Percentiles rank a stretch among this genome's conserved stretches.
Conservation (phyloP, 306 rosid genomes). For the Acacia crassicarpa region DNA sequence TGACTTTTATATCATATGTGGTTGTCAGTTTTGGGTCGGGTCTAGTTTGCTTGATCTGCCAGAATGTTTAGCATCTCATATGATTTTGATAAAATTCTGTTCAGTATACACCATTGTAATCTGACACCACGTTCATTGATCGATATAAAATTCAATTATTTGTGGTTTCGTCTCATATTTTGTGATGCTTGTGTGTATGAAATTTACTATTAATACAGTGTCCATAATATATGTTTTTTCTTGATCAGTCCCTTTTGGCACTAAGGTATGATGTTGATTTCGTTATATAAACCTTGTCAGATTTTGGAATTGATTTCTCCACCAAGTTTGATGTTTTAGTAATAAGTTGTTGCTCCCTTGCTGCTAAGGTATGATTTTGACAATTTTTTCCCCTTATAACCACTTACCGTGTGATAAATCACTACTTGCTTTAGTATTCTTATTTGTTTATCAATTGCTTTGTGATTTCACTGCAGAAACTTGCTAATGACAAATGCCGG, state of each 20-base stretch:
- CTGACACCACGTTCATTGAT: background rate
- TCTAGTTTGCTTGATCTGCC: background rate
- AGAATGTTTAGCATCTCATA: no score
- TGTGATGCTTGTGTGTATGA: background rate
- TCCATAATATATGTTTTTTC: background rate
- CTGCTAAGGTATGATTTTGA: slow-evolving; percentile 60
- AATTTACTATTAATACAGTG: background rate
- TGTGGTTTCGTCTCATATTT: background rate
- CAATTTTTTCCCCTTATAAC: background rate
- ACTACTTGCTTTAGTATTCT: background rate
- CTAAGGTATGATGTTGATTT: no score
- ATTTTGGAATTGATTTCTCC: slow-evolving; percentile 69
- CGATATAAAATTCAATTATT: background rate
- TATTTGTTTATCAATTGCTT: slow-evolving; percentile 2
- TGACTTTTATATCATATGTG: background rate
- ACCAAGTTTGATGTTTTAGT: slow-evolving; percentile 77
- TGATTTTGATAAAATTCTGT: background rate
- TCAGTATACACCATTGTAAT: no score
- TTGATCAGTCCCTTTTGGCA: background rate
- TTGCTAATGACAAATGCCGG: slow-evolving; percentile 79
- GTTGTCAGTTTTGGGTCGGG: background rate
- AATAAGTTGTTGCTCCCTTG: slow-evolving; percentile 71
- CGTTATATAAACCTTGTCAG: no score
- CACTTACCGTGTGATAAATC: background rate
- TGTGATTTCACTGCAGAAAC: slow-evolving; percentile 55